Base-by-base conservation (phyloP, 2,329 filamentous ascomycete species). In the Helminthosporium solani region DNA sequence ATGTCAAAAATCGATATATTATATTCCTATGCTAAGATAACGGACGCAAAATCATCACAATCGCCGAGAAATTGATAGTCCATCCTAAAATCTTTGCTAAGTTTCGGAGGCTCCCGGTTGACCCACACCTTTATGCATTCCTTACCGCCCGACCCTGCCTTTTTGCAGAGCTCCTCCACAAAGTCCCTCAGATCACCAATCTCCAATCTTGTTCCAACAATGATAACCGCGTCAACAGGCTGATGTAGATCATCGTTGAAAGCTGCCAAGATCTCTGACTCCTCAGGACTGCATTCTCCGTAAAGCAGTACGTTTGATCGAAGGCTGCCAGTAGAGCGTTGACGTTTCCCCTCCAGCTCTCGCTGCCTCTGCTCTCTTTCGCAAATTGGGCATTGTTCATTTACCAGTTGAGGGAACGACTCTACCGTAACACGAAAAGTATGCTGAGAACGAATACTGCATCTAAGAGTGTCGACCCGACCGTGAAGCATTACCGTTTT, bases 401-500 rank as follows among this genome's bases (percentile, higher is more conserved):
- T 42, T 35, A 42, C 31, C 27, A 35, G 30, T 35, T 42, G 18
- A 42, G 4, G 40, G 18, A 42, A 42, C 35, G 20, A 35, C 25
- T 44, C 41, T 44, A 30, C 21, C 19, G 7, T 44, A 44, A 44
- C 25, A 38, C 23, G 11, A 37, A 44, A 38, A 37, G 33, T 44
- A 38, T 38, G 19, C 25, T 3, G 21, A 27, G 41, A 31, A 38
- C 25, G n/a, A 38, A 44, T 44, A 34, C 33, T 37, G 31, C 19
- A 44, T 44, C 41, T 44, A 37, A 44, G 41, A 16, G 25, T 44
- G 31, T 44, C 23, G 2, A 44, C 33, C 41, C 18, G 28, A 38
- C 41, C 21, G 28, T 44, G 25, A 44, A 44, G 41, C 19, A 44
- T 44, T 37, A 44, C 31, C 27, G 27, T 42, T 36, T 6, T 44